Percentiles rank a stretch among this genome's conserved stretches.
phyloP scores from a whole-genome alignment of 2,329 filamentous ascomycete genomes.

The Hypoxylon sp. region DNA sequence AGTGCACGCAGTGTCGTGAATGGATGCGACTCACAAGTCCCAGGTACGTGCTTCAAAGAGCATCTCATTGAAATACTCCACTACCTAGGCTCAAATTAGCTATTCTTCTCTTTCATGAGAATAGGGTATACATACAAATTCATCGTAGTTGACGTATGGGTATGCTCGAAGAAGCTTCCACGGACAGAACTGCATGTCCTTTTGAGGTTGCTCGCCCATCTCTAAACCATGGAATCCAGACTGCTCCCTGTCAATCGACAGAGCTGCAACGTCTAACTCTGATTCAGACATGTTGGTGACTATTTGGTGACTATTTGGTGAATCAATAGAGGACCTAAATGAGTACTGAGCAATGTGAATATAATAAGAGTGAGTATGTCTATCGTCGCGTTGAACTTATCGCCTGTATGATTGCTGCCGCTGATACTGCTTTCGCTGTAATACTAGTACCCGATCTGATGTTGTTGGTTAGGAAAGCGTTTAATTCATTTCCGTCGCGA shows the following conservation, averaged over 20 bases:
- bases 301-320: no score
- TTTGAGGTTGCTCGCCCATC: slow-evolving; percentile 42
- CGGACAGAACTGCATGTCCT: slow-evolving; percentile 52
- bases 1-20: neutral
- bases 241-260: neutral
- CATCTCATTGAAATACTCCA: slow-evolving; percentile 62
- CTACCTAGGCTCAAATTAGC: slow-evolving; percentile 46
- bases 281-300: neutral
- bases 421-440: no score
- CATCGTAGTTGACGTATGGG: no score
- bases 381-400: no score
- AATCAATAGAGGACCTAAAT: no score
- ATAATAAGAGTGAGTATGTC: no score
- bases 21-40: slow-evolving; percentile 73
- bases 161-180: slow-evolving; percentile 66
- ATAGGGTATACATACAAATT: no score
- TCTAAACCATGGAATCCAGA: slow-evolving; percentile 23
- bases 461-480: no score
- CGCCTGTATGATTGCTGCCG: no score
- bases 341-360: no score
- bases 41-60: slow-evolving; percentile 70
- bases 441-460: no score
- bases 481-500: no score
- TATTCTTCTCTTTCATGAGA: neutral
- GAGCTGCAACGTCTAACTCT: neutral